Evolutionary conservation across 1,284 basidiomycete genomes (phyloP).

Genomic region (Meripilus lineatus): DNA sequence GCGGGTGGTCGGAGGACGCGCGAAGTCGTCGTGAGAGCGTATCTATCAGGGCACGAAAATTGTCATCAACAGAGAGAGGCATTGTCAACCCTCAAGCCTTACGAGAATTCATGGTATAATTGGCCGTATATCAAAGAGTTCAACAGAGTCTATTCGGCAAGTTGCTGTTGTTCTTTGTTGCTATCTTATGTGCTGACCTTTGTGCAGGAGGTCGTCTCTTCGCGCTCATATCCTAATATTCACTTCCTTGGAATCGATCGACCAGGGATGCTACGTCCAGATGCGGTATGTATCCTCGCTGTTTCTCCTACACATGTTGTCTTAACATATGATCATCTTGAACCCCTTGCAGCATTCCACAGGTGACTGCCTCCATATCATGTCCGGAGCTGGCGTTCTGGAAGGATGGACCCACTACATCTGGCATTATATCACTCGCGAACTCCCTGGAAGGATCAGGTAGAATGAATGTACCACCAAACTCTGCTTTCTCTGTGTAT

Average conservation of each 20-base stretch:
- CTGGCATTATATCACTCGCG: conserved; percentile 53
- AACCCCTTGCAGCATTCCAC: conserved; percentile 41
- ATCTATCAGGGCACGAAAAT: conserved; percentile 59
- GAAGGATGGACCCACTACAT: conserved; percentile 72
- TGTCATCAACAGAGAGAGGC: conserved; percentile 46
- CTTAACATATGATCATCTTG: neutral
- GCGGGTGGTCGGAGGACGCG: conserved; percentile 14
- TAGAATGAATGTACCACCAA: no score
- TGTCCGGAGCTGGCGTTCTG: conserved; percentile 57
- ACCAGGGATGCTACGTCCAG: conserved; percentile 55
- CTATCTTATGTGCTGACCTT: conserved; percentile 1
- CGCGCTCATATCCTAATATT: conserved; percentile 43
- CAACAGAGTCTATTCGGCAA: conserved; percentile 52
- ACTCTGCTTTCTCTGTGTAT: no score
- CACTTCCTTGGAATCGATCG: conserved; percentile 55
- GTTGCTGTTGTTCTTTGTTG: conserved; percentile 11
- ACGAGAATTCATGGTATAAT: conserved; percentile 48
- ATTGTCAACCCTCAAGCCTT: conserved; percentile 38
- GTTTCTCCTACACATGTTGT: conserved; percentile 1
- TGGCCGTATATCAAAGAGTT: conserved; percentile 56
- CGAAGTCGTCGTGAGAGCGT: conserved; percentile 55
- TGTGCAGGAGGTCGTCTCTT: conserved; percentile 37
- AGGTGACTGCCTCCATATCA: conserved; percentile 61
- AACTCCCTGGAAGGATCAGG: conserved; percentile 23
- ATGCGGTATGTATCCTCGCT: conserved; percentile 41